These are phyloP conservation scores for Gnomoniopsis sp. DNA, from an alignment of 2,329 filamentous ascomycete genomes.

Conservation along the genomic window DNA sequence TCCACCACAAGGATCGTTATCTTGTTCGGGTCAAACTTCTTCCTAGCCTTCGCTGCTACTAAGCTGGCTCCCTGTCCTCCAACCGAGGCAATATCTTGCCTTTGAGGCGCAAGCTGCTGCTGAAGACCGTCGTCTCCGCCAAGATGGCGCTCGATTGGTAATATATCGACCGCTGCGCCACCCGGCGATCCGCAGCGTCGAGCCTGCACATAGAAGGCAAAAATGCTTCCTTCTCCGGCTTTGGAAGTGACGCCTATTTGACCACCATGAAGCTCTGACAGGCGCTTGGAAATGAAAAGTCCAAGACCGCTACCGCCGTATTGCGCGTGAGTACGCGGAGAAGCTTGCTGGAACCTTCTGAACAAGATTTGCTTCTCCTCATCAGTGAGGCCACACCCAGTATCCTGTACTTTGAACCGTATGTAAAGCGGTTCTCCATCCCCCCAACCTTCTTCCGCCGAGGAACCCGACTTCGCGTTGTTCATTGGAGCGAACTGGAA, in stretches of 20 bases:
- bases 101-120: slow-evolving; percentile 22
- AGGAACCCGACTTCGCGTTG: slow-evolving; percentile 21
- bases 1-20: slow-evolving; percentile 62
- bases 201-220: slow-evolving; percentile 61
- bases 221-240: slow-evolving; percentile 56
- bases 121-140: slow-evolving; percentile 15
- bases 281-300: slow-evolving; percentile 60
- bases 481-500: slow-evolving; percentile 29
- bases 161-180: slow-evolving; percentile 1
- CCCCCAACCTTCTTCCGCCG: slow-evolving; percentile 29
- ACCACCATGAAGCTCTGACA: slow-evolving; percentile 63
- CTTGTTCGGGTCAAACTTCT: slow-evolving; percentile 39
- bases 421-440: slow-evolving; percentile 32
- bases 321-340: slow-evolving; percentile 46
- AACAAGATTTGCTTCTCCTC: slow-evolving; percentile 65
- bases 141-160: slow-evolving; percentile 20
- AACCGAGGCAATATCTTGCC: slow-evolving; percentile 23
- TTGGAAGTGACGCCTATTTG: slow-evolving; percentile 61
- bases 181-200: slow-evolving; percentile 35
- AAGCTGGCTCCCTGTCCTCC: slow-evolving; percentile 21
- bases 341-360: slow-evolving; percentile 64
- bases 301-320: slow-evolving; percentile 64
- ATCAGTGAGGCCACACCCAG: slow-evolving; percentile 59
- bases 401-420: slow-evolving; percentile 59
- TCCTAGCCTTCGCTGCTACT: slow-evolving; percentile 19